Percentiles rank a stretch among this genome's conserved stretches.
phyloP scores from a whole-genome alignment of 2,329 filamentous ascomycete genomes.

The Trichoderma atroviride region DNA sequence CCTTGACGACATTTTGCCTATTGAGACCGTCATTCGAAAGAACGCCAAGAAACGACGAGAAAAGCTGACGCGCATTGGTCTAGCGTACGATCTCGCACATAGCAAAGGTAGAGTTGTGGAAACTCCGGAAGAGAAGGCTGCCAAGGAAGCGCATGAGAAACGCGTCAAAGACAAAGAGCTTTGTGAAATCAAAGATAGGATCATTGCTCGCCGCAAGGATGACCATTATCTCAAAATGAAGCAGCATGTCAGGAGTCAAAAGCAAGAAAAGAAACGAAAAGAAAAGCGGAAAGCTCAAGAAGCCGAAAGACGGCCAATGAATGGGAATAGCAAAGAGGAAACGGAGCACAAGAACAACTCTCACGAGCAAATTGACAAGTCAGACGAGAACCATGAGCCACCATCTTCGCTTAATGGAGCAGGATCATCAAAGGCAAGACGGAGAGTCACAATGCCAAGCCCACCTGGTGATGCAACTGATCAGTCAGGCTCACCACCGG shows the following conservation, averaged over 20 bases:
- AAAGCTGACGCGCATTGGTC: conserved; percentile 72
- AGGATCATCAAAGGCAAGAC: conserved; percentile 29
- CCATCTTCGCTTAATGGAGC: conserved; percentile 5
- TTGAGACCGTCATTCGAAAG: conserved; percentile 69
- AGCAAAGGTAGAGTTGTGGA: conserved; percentile 61
- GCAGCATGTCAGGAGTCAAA: conserved; percentile 40
- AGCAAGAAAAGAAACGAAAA: conserved; percentile 60
- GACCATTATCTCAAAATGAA: conserved; percentile 43
- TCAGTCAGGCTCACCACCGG: neutral
- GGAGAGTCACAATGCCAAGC: neutral
- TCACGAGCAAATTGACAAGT: conserved; percentile 30
- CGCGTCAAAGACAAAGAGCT: conserved; percentile 46
- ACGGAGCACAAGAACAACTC: conserved; percentile 20
- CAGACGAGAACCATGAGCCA: conserved; percentile 19
- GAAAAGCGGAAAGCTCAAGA: conserved; percentile 82
- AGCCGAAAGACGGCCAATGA: conserved; percentile 46
- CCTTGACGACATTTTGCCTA: conserved; percentile 49
- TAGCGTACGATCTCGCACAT: conserved; percentile 71
- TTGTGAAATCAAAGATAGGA: conserved; percentile 43
- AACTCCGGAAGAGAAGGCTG: conserved; percentile 51
- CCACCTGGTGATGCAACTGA: conserved; percentile 25
- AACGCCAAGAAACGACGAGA: conserved; percentile 66
- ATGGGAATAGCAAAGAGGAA: neutral
- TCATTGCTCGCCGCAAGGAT: conserved; percentile 45
- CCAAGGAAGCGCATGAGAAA: conserved; percentile 49